phyloP scores from a whole-genome alignment of 2,329 filamentous ascomycete genomes.

The Beauveria varroae region DNA sequence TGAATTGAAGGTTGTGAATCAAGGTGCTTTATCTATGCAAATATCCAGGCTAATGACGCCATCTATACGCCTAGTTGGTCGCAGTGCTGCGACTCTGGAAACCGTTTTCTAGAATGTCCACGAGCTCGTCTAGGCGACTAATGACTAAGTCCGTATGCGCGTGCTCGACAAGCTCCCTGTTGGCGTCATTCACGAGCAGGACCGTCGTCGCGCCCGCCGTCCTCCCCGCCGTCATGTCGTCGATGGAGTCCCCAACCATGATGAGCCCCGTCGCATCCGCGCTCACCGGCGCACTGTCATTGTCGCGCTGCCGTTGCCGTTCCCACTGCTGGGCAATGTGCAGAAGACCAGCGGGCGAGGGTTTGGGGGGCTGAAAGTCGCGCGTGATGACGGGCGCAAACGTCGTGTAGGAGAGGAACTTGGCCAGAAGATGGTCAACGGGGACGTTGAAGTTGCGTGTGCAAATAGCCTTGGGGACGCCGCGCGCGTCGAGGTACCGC shows the following conservation, averaged over 20 bases:
- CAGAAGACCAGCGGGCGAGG: constrained; percentile 77
- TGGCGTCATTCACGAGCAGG: constrained; percentile 78
- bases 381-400: constrained; percentile 80
- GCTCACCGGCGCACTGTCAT: constrained; percentile 30
- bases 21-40: background rate
- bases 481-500: constrained; percentile 58
- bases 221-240: constrained; percentile 86
- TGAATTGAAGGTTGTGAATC: background rate
- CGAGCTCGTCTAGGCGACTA: constrained; percentile 63
- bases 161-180: constrained; percentile 60
- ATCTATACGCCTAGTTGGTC: background rate
- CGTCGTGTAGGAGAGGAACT: constrained; percentile 59
- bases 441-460: constrained; percentile 88
- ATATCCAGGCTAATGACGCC: background rate
- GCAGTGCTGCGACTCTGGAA: constrained; percentile 48
- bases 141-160: constrained; percentile 73
- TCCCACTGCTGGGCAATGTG: constrained; percentile 78
- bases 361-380: constrained; percentile 77
- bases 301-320: constrained; percentile 27
- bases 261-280: constrained; percentile 43
- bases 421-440: constrained; percentile 65
- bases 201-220: constrained; percentile 83
- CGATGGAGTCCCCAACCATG: constrained; percentile 74
- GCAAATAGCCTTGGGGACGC: constrained; percentile 75
- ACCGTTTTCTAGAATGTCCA: constrained; percentile 66